phyloP scores from a whole-genome alignment of 2,329 filamentous ascomycete species.

The Fusarium burgessii region DNA sequence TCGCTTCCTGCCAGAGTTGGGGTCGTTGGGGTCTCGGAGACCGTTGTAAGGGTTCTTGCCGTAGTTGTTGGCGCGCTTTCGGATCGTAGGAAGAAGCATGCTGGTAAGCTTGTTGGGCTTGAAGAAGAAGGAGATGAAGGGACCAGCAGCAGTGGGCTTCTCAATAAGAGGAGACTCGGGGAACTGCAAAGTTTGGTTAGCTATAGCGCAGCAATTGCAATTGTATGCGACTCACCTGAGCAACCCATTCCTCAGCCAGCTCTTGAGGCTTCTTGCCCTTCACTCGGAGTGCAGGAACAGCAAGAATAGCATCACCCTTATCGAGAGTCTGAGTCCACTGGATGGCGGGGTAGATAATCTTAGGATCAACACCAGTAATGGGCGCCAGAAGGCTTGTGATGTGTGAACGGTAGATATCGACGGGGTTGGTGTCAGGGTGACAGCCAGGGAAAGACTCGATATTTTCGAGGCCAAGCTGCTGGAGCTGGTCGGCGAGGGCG shows the following conservation, averaged over 20 bases:
- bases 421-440: conserved; percentile 77
- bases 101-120: conserved; percentile 74
- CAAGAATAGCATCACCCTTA: conserved; percentile 84
- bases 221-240: conserved; percentile 60
- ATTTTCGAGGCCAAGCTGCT: conserved; percentile 39
- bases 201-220: background rate
- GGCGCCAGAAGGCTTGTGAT: conserved; percentile 76
- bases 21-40: conserved; percentile 70
- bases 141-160: conserved; percentile 74
- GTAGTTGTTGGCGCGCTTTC: conserved; percentile 68
- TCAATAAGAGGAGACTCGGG: conserved; percentile 80
- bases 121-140: conserved; percentile 85
- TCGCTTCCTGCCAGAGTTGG: conserved; percentile 71
- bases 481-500: conserved; percentile 44
- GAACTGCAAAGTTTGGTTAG: conserved; percentile 62
- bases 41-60: conserved; percentile 67
- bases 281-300: conserved; percentile 82
- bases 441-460: conserved; percentile 62
- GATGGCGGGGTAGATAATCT: conserved; percentile 79
- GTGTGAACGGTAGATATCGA: conserved; percentile 84
- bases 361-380: conserved; percentile 76
- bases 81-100: conserved; percentile 77
- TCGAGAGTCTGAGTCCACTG: conserved; percentile 84
- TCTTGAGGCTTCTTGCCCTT: conserved; percentile 76
- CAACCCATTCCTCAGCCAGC: conserved; percentile 71